Base-by-base conservation (phyloP, 2,329 filamentous ascomycete species). In the Chrysosporium queenslandicum region DNA sequence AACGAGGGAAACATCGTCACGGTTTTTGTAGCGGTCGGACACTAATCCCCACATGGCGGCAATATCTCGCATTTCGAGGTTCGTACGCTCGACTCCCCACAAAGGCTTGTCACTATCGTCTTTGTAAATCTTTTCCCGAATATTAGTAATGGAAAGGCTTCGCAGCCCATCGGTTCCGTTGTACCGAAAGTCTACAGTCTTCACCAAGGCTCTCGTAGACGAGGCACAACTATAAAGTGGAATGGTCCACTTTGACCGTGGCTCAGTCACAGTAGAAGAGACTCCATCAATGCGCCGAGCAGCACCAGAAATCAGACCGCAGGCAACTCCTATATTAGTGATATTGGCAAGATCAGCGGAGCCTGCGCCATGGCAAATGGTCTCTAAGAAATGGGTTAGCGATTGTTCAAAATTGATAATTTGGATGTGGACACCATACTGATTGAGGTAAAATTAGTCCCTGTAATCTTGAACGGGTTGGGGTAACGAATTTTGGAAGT, bases 201-300 rank as follows among this genome's bases (percentile, higher is more conserved):
- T 76, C 52, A 77, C 65, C 1, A 64, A 68, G 2, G 74, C 73
- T 46, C 69, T 69, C 2, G 69, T 56, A 0, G 70, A 60, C 0
- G 66, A 68, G 1, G 72, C 71, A 55, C 74, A 77, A 0, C 65
- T 63, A 53, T 75, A 74, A 0, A 77, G 52, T 0, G 71, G 67
- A 3, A 67, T 59, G 0, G 67, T 66, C 73, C 73, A 77, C 32
- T 61, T 55, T 12, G 69, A 70, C 4, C 66, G 66, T 5, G 66
- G 63, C 23, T 75, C 69, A 21, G 70, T 68, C 2, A 72, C 55
- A 1, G 71, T 56, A 2, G 63, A 59, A 3, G 60, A 57, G 0
- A 63, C 65, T 0, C 60, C 64, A 46, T 74, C 70, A 0, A 58
- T 53, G 8, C 69, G 65, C 14, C 58, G 59, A 0, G 74, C 66